Evolutionary conservation across 140 eudicot genomes (phyloP).

Genomic region (Bidens hawaiensis): DNA sequence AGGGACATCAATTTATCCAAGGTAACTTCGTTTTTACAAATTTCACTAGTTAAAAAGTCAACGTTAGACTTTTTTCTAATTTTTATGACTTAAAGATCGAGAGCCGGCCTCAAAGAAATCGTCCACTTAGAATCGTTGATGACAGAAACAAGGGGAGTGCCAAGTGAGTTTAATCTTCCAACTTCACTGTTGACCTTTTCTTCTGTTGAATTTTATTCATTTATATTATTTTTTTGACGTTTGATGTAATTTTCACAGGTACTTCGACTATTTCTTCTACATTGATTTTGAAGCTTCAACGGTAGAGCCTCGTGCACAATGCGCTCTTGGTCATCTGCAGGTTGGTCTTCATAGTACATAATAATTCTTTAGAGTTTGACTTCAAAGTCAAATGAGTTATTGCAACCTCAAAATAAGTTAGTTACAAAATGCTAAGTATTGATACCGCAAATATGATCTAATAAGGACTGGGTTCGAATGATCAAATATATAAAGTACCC

Average conservation of each 20-base stretch:
- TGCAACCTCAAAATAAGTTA: not conserved
- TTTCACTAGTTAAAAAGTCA: not conserved
- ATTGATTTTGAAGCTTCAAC: slow-evolving; percentile 91
- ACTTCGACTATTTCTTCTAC: slow-evolving; percentile 87
- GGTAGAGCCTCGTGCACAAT: slow-evolving; percentile 94
- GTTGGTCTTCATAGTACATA: slow-evolving; percentile 21
- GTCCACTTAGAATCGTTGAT: slow-evolving; percentile 83
- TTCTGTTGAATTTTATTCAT: not conserved
- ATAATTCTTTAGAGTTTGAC: not conserved
- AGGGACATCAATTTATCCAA: slow-evolving; percentile 73
- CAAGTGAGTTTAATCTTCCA: slow-evolving; percentile 46
- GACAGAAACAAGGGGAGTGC: slow-evolving; percentile 83
- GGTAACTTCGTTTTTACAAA: slow-evolving; percentile 34
- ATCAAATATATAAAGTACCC: not conserved
- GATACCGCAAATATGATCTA: not conserved
- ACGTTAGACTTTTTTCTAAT: not conserved
- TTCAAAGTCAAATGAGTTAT: not conserved
- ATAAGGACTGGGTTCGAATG: not conserved
- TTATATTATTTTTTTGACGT: not conserved
- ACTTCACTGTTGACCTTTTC: not conserved
- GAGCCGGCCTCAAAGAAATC: slow-evolving; percentile 84
- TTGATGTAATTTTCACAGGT: slow-evolving; percentile 38
- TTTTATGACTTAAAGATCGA: slow-evolving; percentile 50
- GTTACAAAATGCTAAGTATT: not conserved
- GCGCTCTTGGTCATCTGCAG: slow-evolving; percentile 84